phyloP scores from a whole-genome alignment of 192 early-diverging fungal species.

The Coemansia sp. region DNA sequence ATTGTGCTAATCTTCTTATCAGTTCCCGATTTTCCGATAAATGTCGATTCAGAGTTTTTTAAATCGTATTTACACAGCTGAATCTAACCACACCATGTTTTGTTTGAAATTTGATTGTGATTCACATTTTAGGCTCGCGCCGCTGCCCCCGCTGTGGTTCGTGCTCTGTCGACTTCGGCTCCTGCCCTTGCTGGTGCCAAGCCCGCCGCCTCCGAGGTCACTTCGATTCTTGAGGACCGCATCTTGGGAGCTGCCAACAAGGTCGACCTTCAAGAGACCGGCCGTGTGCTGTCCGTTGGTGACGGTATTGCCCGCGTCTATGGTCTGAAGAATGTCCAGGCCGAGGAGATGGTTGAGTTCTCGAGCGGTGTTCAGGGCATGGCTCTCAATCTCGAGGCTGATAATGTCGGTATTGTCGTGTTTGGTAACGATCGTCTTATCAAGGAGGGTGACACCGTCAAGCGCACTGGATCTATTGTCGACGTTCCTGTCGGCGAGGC shows the following conservation, averaged over 20 bases:
- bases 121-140: slow-evolving; percentile 45
- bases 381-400: slow-evolving; percentile 99
- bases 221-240: slow-evolving; percentile 96
- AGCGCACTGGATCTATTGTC: slow-evolving; percentile 98
- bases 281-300: slow-evolving; percentile 98
- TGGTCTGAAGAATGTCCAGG: slow-evolving; percentile 96
- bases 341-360: slow-evolving; percentile 99
- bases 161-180: slow-evolving; percentile 51
- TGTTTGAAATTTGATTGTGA: not conserved
- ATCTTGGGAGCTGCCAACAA: slow-evolving; percentile 83
- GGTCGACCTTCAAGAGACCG: slow-evolving; percentile 95
- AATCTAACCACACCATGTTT: not conserved
- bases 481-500: slow-evolving; percentile 96
- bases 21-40: not conserved
- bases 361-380: slow-evolving; percentile 98
- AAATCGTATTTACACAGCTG: not conserved
- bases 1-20: slow-evolving; percentile 4
- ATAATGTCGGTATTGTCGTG: slow-evolving; percentile 99
- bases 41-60: not conserved
- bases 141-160: slow-evolving; percentile 42
- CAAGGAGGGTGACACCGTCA: slow-evolving; percentile 99
- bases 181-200: slow-evolving; percentile 51
- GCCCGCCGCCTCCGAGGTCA: slow-evolving; percentile 88
- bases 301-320: slow-evolving; percentile 99
- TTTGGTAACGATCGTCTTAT: slow-evolving; percentile 99